Evolutionary conservation across 1,284 basidiomycete genomes (phyloP), one percentile per base, ranked within the genome.

Genomic region (Leccinum angustisporum): DNA sequence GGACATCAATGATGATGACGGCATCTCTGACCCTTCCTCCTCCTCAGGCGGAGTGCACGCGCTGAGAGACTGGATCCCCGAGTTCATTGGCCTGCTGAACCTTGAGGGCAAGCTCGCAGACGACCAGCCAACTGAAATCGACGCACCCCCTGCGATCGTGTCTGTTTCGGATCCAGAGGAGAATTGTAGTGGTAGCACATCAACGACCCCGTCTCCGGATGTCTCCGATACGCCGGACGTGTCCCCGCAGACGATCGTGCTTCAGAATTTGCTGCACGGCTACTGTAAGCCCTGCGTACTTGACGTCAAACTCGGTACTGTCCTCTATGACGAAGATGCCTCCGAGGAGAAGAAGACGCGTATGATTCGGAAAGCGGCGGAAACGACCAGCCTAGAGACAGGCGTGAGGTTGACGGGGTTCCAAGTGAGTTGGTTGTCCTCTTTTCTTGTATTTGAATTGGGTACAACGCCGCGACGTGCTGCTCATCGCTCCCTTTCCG

Each of bases 291-390:
- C 96, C 2, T 94, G 91, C 69, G 86, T 97, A 58, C 80, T 97
- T 27, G 97, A 98, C 73, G 81, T 95, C 75, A 98, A 98, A 76
- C 88, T 98, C 21, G 96, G 96, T 1, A 95, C 91, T 0, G 81
- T 91, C 8, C 82, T 98, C 4, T 91, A 92, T 69, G 91, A 92
- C 60, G 81, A 86, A 31, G 77, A 77, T 21, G 89, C 94, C 2
- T 77, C 82, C 0, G 83, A 83, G 2, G 93, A 93, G 66, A 98
- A 98, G 78, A 81, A 84, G 61, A 82, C 77, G 57, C 83, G 92
- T 36, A 96, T 97, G 95, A 79, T 84, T 60, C 82, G 86, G 70
- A 82, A 83, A 3, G 92, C 94, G 1, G 78, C 77, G 38, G 78
- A 81, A 25, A 91, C 92, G 2, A 98, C 96, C 0, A 89, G 86